Evolutionary conservation across 208 protist species (phyloP).

Genomic region (Leishmania guyanensis): DNA sequence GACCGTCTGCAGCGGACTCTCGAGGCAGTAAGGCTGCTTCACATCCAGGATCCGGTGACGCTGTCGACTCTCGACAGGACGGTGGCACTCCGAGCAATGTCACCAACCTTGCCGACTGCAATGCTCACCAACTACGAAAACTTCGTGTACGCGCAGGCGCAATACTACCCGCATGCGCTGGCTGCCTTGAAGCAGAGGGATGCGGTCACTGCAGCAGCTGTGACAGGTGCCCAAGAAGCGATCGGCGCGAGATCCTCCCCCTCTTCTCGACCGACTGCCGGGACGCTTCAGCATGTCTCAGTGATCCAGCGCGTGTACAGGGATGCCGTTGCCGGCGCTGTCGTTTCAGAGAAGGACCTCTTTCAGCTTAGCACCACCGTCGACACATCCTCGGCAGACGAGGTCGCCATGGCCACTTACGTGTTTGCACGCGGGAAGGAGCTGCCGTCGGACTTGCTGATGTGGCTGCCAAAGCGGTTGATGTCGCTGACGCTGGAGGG

Average conservation of each 20-base stretch:
- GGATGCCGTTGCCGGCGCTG: slow-evolving; percentile 7
- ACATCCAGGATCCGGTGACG: slow-evolving; percentile 29
- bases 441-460: slow-evolving; percentile 13
- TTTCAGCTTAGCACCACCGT: slow-evolving; percentile 21
- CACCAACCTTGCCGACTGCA: neutral
- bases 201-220: neutral
- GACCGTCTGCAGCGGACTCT: slow-evolving; percentile 12
- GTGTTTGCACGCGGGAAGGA: slow-evolving; percentile 25
- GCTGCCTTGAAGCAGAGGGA: slow-evolving; percentile 11
- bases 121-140: slow-evolving; percentile 8
- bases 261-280: neutral
- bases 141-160: slow-evolving; percentile 27
- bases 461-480: neutral
- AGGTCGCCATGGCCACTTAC: slow-evolving; percentile 18
- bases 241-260: neutral
- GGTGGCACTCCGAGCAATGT: slow-evolving; percentile 1
- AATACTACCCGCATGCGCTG: slow-evolving; percentile 15
- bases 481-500: slow-evolving; percentile 29
- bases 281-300: slow-evolving; percentile 25
- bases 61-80: slow-evolving; percentile 16
- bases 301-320: slow-evolving; percentile 15
- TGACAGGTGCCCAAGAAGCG: neutral
- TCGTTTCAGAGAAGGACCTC: slow-evolving; percentile 32
- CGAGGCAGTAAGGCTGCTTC: slow-evolving; percentile 24
- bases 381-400: slow-evolving; percentile 17